Percentiles rank a stretch among this genome's conserved stretches.
These are phyloP conservation scores for Calonectria multiphialidica DNA, from an alignment of 2,329 filamentous ascomycete genomes.

Conservation along the genomic window DNA sequence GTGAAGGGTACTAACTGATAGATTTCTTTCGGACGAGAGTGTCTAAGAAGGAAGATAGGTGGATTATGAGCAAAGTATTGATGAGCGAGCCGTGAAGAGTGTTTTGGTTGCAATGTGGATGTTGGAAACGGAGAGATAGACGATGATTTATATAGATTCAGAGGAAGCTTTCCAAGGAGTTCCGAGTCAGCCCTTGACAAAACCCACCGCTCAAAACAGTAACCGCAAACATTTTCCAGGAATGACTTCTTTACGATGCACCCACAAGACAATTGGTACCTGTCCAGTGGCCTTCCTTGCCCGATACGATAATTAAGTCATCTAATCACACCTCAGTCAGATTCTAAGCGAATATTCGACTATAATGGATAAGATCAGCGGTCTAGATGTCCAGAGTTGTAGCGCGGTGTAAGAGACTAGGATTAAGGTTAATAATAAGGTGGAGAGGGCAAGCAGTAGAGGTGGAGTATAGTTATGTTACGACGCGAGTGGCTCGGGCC, in stretches of 20 bases:
- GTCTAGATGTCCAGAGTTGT: too few species aligned
- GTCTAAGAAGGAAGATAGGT: background rate
- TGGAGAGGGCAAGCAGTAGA: background rate
- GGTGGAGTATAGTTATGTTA: too few species aligned
- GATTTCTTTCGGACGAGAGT: background rate
- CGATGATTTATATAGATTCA: background rate
- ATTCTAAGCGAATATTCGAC: background rate
- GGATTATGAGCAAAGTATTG: background rate
- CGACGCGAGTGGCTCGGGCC: too few species aligned
- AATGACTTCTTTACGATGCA: background rate
- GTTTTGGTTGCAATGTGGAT: background rate
- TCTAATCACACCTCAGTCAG: too few species aligned
- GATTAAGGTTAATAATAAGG: background rate
- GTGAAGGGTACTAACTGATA: background rate
- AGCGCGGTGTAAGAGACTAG: too few species aligned
- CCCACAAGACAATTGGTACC: background rate
- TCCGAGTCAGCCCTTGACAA: background rate
- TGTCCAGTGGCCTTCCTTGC: background rate
- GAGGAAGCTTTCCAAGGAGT: background rate
- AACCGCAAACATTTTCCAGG: too few species aligned
- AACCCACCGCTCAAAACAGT: background rate
- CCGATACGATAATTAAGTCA: background rate
- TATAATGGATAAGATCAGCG: background rate
- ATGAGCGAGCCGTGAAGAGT: background rate
- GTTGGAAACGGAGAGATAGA: background rate